These are phyloP conservation scores for Ophiostoma pallidulum DNA, from an alignment of 2,329 filamentous ascomycete genomes.

Conservation along the genomic window DNA sequence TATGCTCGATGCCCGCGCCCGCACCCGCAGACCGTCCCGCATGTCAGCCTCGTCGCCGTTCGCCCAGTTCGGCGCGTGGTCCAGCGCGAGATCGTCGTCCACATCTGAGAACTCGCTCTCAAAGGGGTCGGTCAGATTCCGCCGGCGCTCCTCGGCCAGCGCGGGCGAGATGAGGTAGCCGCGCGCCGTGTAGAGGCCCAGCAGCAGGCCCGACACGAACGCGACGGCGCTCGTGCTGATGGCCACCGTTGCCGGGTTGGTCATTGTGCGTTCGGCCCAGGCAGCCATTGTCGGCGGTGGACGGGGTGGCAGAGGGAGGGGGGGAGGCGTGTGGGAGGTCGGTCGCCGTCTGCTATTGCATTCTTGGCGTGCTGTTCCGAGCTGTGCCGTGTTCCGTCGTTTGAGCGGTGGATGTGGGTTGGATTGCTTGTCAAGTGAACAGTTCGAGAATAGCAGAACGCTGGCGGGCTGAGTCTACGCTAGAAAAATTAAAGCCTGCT, in stretches of 20 bases:
- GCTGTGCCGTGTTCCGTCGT: too few relatives aligned
- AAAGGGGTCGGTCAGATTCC: constrained; percentile 48
- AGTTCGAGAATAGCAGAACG: too few relatives aligned
- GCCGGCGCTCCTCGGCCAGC: constrained; percentile 46
- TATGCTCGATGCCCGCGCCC: constrained; percentile 2
- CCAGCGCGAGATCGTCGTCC: constrained; percentile 50
- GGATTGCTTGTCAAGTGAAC: too few relatives aligned
- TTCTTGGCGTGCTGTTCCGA: too few relatives aligned
- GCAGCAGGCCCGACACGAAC: constrained; percentile 67
- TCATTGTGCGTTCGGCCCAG: constrained; percentile 4
- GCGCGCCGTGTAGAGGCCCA: constrained; percentile 63
- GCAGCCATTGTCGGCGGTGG: constrained; percentile 1
- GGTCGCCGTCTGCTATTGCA: too few relatives aligned
- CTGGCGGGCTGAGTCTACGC: too few relatives aligned
- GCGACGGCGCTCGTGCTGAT: constrained; percentile 65
- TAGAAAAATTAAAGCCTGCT: too few relatives aligned
- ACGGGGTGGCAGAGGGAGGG: background rate
- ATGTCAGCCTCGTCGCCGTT: constrained; percentile 52
- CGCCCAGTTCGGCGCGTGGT: constrained; percentile 59
- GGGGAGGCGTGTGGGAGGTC: too few relatives aligned
- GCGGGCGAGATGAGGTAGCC: constrained; percentile 50
- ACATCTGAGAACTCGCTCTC: constrained; percentile 63
- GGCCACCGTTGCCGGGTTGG: constrained; percentile 35
- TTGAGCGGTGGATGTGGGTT: too few relatives aligned
- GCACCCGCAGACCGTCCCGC: constrained; percentile 42